These are phyloP conservation scores for Trichosporon inkin DNA, from an alignment of 1,284 basidiomycete species.

Conservation along the genomic window DNA sequence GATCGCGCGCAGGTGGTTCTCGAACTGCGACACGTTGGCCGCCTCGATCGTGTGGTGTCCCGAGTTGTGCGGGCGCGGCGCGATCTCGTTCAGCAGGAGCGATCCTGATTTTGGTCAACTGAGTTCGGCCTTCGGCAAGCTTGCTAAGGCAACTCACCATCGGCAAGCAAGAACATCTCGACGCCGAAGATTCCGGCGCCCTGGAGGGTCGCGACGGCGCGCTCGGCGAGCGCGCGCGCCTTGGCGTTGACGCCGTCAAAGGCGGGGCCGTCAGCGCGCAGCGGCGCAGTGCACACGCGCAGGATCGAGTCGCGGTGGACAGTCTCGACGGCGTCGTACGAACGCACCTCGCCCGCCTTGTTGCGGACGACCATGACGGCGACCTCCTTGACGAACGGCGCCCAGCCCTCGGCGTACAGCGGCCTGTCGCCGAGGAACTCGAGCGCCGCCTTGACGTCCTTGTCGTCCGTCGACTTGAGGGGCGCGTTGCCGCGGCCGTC, in stretches of 20 bases:
- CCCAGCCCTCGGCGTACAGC: conserved; percentile 92
- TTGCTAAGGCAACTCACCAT: conserved; percentile 58
- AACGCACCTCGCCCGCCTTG: conserved; percentile 65
- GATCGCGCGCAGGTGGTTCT: conserved; percentile 97
- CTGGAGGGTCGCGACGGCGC: conserved; percentile 71
- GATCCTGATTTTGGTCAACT: conserved; percentile 55
- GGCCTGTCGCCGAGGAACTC: conserved; percentile 59
- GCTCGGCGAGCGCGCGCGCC: conserved; percentile 74
- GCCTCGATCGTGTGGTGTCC: conserved; percentile 99
- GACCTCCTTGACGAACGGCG: conserved; percentile 82
- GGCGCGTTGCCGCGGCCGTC: conserved; percentile 94
- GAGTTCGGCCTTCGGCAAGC: not conserved
- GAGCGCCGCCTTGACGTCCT: conserved; percentile 62
- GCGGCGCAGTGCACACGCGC: conserved; percentile 80
- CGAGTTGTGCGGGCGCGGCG: conserved; percentile 97
- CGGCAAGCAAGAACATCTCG: conserved; percentile 90
- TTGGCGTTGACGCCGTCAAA: conserved; percentile 57
- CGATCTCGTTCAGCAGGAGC: conserved; percentile 92
- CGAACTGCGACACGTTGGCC: conserved; percentile 92
- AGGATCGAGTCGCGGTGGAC: conserved; percentile 93
- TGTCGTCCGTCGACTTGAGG: conserved; percentile 56
- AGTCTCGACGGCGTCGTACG: conserved; percentile 93
- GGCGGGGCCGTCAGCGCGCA: conserved; percentile 54
- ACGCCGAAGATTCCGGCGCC: conserved; percentile 97
- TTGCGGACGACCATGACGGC: conserved; percentile 96